phyloP scores from a whole-genome alignment of 148 eudicot genomes.

The Rhododendron simsii region DNA sequence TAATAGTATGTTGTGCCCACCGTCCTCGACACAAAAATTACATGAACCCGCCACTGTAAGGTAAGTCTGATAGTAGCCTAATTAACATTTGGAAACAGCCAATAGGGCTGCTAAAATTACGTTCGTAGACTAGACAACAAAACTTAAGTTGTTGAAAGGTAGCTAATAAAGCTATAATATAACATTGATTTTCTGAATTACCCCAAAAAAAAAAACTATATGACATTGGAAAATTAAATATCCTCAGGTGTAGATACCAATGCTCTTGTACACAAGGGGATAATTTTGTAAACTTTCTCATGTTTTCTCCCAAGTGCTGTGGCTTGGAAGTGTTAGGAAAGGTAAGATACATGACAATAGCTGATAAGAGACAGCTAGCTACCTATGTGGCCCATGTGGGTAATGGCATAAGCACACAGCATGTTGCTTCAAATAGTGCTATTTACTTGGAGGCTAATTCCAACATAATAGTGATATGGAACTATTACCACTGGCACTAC shows the following conservation, averaged over 20 bases:
- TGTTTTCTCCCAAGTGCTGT: not conserved
- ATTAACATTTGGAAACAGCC: not conserved
- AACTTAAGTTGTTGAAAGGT: not conserved
- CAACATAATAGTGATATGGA: not conserved
- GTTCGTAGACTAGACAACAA: not conserved
- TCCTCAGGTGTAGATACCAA: not conserved
- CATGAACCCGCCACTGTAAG: not conserved
- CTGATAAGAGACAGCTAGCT: not conserved
- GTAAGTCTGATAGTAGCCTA: not conserved
- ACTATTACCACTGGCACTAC: not conserved
- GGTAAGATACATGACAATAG: not conserved
- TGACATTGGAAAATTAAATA: not conserved
- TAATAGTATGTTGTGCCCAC: not conserved
- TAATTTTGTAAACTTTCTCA: not conserved
- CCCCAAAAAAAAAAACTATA: too few species aligned
- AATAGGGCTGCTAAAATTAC: not conserved
- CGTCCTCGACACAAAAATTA: not conserved
- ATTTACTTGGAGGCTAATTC: not conserved
- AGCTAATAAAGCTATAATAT: not conserved
- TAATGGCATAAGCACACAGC: not conserved
- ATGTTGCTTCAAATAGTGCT: not conserved
- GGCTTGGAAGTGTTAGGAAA: not conserved
- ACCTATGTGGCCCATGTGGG: not conserved
- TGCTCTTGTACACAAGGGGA: not conserved
- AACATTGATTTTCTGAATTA: too few species aligned